Evolutionary conservation across 805 yeast species (phyloP).

Genomic region (Ogataea naganishii): DNA sequence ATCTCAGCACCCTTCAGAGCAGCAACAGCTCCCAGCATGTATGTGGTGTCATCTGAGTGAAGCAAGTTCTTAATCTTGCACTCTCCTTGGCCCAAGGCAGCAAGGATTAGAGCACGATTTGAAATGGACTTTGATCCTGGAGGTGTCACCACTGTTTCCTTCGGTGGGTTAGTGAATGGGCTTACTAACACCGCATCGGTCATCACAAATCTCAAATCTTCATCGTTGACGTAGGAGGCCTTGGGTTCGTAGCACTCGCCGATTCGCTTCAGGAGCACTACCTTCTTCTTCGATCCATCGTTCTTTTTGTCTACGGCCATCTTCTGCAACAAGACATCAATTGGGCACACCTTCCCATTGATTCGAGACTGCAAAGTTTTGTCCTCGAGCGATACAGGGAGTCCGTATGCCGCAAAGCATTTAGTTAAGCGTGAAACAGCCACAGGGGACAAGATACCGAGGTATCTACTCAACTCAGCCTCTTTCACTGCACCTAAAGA

Average conservation of each 20-base stretch:
- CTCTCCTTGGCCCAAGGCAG: slow-evolving; percentile 83
- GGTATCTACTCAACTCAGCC: slow-evolving; percentile 89
- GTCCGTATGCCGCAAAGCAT: slow-evolving; percentile 75
- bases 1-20: slow-evolving; percentile 76
- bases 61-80: slow-evolving; percentile 78
- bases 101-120: slow-evolving; percentile 86
- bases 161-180: slow-evolving; percentile 36
- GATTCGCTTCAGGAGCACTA: slow-evolving; percentile 73
- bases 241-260: slow-evolving; percentile 85
- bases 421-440: slow-evolving; percentile 87
- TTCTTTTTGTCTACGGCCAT: slow-evolving; percentile 97
- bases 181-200: slow-evolving; percentile 73
- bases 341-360: slow-evolving; percentile 61
- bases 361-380: slow-evolving; percentile 63
- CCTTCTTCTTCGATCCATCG: slow-evolving; percentile 84
- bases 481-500: slow-evolving; percentile 92
- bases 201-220: slow-evolving; percentile 69
- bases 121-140: slow-evolving; percentile 98
- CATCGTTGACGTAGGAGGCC: slow-evolving; percentile 79
- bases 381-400: slow-evolving; percentile 76
- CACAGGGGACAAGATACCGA: slow-evolving; percentile 82
- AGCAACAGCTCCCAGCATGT: slow-evolving; percentile 83
- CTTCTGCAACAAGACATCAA: slow-evolving; percentile 63
- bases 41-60: slow-evolving; percentile 94
- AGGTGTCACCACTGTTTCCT: slow-evolving; percentile 51